Evolutionary conservation across 495 filamentous ascomycete genomes (phyloP).

Genomic region (Neurospora tetraspora): DNA sequence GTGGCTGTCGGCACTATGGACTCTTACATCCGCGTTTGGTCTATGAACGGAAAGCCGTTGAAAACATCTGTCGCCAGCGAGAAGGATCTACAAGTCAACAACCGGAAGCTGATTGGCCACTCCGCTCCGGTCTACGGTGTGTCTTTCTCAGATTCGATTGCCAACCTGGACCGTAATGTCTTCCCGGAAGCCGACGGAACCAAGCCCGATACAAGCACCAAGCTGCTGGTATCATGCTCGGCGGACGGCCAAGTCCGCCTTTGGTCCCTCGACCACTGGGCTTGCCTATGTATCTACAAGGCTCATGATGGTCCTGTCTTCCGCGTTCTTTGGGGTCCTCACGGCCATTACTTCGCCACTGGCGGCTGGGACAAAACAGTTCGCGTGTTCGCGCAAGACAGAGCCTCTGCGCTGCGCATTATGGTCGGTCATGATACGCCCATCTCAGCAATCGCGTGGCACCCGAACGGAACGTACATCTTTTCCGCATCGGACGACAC

Average conservation of each 20-base stretch:
- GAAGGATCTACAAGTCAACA: conserved; percentile 36
- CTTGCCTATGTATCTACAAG: conserved; percentile 85
- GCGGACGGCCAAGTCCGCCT: conserved; percentile 79
- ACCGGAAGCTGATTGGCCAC: conserved; percentile 82
- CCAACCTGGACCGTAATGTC: conserved; percentile 34
- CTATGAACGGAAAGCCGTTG: conserved; percentile 66
- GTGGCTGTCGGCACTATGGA: conserved; percentile 81
- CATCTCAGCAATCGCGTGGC: conserved; percentile 77
- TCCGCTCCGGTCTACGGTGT: conserved; percentile 80
- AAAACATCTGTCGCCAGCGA: conserved; percentile 32
- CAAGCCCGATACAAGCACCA: conserved; percentile 51
- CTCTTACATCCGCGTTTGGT: conserved; percentile 93
- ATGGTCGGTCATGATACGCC: conserved; percentile 86
- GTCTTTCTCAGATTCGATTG: conserved; percentile 75
- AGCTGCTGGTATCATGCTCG: conserved; percentile 76
- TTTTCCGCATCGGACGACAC: conserved; percentile 73
- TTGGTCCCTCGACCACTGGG: conserved; percentile 86
- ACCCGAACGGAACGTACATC: conserved; percentile 84
- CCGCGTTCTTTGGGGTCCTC: conserved; percentile 83
- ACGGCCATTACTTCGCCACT: conserved; percentile 90
- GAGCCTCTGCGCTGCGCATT: conserved; percentile 78
- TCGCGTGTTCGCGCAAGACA: conserved; percentile 81
- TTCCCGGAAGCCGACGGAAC: conserved; percentile 31
- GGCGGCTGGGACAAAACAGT: conserved; percentile 81
- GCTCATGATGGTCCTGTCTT: conserved; percentile 81